A percentile compares a stretch with the other conserved stretches of the same genome.
Evolutionary conservation across 2,329 filamentous ascomycete genomes (phyloP).

Genomic region (Botrytis cinerea): DNA sequence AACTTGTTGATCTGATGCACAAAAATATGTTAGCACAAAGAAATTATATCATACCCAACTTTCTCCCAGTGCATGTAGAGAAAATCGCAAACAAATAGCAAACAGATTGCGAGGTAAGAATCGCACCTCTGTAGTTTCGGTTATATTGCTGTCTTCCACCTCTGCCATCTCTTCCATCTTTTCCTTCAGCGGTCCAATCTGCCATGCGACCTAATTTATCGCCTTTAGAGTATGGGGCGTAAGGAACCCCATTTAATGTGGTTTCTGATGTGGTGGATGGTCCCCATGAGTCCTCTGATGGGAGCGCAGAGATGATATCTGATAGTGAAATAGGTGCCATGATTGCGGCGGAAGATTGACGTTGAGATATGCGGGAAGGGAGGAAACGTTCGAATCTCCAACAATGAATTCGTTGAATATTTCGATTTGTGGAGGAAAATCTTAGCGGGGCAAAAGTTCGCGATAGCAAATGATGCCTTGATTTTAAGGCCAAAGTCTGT

Average conservation of each 20-base stretch:
- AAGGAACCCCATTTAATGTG: conserved; percentile 91
- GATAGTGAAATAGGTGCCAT: conserved; percentile 59
- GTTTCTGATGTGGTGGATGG: conserved; percentile 80
- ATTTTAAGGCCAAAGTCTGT: not conserved
- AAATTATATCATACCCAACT: conserved; percentile 11
- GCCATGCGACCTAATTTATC: conserved; percentile 99
- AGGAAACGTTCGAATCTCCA: conserved; percentile 14
- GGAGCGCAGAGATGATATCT: conserved; percentile 70
- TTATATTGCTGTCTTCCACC: conserved; percentile 87
- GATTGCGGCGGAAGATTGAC: conserved; percentile 35
- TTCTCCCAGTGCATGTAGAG: conserved; percentile 21
- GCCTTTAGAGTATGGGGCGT: conserved; percentile 96
- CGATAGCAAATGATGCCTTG: not conserved
- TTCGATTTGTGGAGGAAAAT: conserved; percentile 34
- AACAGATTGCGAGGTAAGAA: conserved; percentile 28
- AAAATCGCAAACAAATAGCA: conserved; percentile 27
- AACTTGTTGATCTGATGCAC: conserved; percentile 81
- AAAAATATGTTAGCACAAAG: conserved; percentile 26
- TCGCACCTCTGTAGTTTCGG: conserved; percentile 84
- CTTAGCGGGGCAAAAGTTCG: conserved; percentile 31
- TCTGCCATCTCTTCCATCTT: conserved; percentile 71
- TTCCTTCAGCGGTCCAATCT: conserved; percentile 92
- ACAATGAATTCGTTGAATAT: conserved; percentile 30
- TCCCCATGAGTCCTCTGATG: conserved; percentile 82
- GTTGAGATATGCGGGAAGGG: conserved; percentile 18